phyloP scores from a whole-genome alignment of 768 basidiomycete species.

The Mycena vitilis region DNA sequence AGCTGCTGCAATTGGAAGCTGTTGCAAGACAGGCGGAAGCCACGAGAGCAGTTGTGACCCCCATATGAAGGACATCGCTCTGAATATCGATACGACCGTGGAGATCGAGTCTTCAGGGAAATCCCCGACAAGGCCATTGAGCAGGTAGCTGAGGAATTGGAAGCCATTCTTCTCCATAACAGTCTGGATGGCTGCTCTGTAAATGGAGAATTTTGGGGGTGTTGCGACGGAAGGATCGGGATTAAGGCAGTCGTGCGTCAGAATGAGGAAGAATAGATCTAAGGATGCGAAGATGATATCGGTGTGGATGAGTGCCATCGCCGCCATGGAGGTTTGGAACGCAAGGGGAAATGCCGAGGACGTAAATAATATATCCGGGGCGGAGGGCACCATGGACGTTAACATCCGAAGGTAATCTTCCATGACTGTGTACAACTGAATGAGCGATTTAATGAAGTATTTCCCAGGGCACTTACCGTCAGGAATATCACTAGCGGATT shows the following conservation, averaged over 20 bases:
- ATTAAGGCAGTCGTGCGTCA: conserved; percentile 79
- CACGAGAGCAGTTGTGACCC: conserved; percentile 75
- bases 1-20: conserved; percentile 69
- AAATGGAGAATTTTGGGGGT: conserved; percentile 71
- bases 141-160: conserved; percentile 72
- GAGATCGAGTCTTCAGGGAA: conserved; percentile 90
- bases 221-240: conserved; percentile 52
- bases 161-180: conserved; percentile 79
- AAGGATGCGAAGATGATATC: conserved; percentile 87
- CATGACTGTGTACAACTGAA: conserved; percentile 67
- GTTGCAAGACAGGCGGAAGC: conserved; percentile 78
- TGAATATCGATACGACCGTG: conserved; percentile 81
- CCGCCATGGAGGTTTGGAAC: conserved; percentile 80
- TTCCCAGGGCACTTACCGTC: conserved; percentile 69
- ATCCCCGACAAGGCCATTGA: conserved; percentile 84
- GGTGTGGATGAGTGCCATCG: conserved; percentile 84
- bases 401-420: conserved; percentile 94
- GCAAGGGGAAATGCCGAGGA: conserved; percentile 82
- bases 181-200: conserved; percentile 69
- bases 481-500: conserved; percentile 79
- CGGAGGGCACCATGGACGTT: conserved; percentile 70
- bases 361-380: conserved; percentile 83
- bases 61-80: conserved; percentile 75
- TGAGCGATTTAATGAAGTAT: neutral
- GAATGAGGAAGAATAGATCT: conserved; percentile 80